Percentiles rank a stretch among this genome's conserved stretches.
These are phyloP conservation scores for Lasiodiplodia sp. DNA, from an alignment of 2,329 filamentous ascomycete species.

Conservation along the genomic window DNA sequence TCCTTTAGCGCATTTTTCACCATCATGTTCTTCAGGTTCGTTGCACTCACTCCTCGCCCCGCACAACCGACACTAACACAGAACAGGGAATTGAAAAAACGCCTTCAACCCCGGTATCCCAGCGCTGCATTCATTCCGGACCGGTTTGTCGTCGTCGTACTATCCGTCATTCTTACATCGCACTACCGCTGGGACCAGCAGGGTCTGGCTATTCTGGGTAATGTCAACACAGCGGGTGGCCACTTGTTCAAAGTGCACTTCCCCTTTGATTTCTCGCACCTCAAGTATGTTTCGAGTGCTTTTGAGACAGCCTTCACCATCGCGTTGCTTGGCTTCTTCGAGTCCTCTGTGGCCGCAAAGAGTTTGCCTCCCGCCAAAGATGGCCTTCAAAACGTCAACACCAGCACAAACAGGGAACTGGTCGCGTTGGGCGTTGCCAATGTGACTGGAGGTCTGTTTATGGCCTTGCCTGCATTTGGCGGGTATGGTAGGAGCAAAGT, in stretches of 20 bases:
- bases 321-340: slow-evolving; percentile 95
- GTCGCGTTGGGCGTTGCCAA: slow-evolving; percentile 92
- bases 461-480: slow-evolving; percentile 91
- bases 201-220: slow-evolving; percentile 83
- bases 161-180: slow-evolving; percentile 83
- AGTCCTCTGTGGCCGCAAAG: slow-evolving; percentile 95
- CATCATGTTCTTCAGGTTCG: slow-evolving; percentile 87
- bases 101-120: slow-evolving; percentile 79
- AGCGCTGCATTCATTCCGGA: slow-evolving; percentile 89
- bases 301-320: slow-evolving; percentile 94
- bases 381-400: slow-evolving; percentile 78
- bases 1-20: slow-evolving; percentile 81
- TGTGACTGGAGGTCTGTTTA: slow-evolving; percentile 88
- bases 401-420: slow-evolving; percentile 92
- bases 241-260: slow-evolving; percentile 80
- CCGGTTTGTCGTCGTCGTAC: slow-evolving; percentile 85
- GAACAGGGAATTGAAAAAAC: slow-evolving; percentile 77
- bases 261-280: slow-evolving; percentile 78
- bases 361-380: slow-evolving; percentile 60
- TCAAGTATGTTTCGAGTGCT: slow-evolving; percentile 83
- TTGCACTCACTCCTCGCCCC: background rate
- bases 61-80: slow-evolving; percentile 31
- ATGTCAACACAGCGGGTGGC: slow-evolving; percentile 77
- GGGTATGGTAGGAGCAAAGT: slow-evolving; percentile 97
- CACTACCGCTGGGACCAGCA: slow-evolving; percentile 77